Evolutionary conservation across 805 yeast species (phyloP), one percentile per base, ranked within the genome.

Genomic region (Cyberlindnera galapagoensis): DNA sequence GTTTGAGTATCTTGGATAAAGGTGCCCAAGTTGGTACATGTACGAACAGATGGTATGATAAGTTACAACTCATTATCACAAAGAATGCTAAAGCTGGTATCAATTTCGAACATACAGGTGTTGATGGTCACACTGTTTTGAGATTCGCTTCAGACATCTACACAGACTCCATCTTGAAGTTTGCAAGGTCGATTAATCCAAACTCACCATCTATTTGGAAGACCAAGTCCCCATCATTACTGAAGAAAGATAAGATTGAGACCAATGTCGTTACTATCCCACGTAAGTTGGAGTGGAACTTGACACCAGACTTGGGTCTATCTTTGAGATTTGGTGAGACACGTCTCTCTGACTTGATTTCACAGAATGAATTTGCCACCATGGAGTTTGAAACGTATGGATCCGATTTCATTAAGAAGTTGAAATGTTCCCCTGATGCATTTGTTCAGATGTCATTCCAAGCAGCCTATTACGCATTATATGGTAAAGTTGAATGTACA

Each of bases 1-100:
- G 97, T 6, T 72, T 81, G 38, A 77, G 86, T 9, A 71, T 69
- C 22, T 63, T 87, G 24, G 84, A 83, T 40, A 74, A 82, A 45
- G 95, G 95, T 46, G 77, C 86, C 30, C 97, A 87, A 60, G 80
- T 81, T 21, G 97, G 97, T 38, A 85, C 96, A 5, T 86, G 96
- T 60, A 81, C 95, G 21, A 87, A 87, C 58, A 66, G 97, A 54
- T 87, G 95, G 96, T 87, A 86, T 54, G 97, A 87, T 59, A 87
- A 87, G 59, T 60, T 87, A 42, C 96, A 87, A 57, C 69, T 87
- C 43, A 87, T 87, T 33, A 74, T 87, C 34, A 85, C 95, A 5
- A 75, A 77, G 54, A 85, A 87, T 56, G 94, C 94, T 16, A 82
- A 83, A 57, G 95, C 92, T 3, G 97, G 97, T 18, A 78, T 87